Evolutionary conservation across 75 land plant genomes (phyloP), one percentile per base, ranked within the genome.

Genomic region (Cryptomeria japonica): DNA sequence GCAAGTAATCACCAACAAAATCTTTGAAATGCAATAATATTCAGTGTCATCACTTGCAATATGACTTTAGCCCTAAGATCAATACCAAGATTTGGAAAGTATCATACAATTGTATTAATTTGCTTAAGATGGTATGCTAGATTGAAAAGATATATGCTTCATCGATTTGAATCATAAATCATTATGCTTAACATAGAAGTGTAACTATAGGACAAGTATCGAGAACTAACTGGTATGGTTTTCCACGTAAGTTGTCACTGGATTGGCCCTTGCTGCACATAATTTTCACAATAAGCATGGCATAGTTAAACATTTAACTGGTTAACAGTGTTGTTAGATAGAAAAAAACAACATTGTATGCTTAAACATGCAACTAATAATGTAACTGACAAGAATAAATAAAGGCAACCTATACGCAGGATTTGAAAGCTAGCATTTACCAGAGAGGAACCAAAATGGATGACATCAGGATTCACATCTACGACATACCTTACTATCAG

Each of bases 241-340:
- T 91, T 70, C 92, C 92, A 49, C 92, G 90, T 61, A 91, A 86
- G 42, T 87, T 84, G 53, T 91, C 92, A 87, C 51, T 87, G 22
- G 61, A 49, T 86, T 91, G 90, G 53, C 92, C 92, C 77, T 91
- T 91, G 75, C 92, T 91, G 92, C 58, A 75, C 41, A 38, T 44
- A 80, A 39, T 44, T 25, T 38, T 80, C 84, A 80, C 47, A 80
- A 8, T 10, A 80, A 44, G 41, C 28, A 44, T n/a, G 2, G 12
- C 11, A 10, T 44, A 0, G n/a, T 39, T 9, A 80, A 80, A 44
- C 77, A 73, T 73, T 34, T 32, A 28, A 44, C 84, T 44, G 5
- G 1, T 5, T 8, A 80, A 80, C 31, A 44, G 44, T 44, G 31
- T 44, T 44, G 12, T 44, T 32, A 11, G 28, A 44, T 7, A 80